Base-by-base conservation (phyloP, 148 eudicot species). In the Pharnaceum exiguum region DNA sequence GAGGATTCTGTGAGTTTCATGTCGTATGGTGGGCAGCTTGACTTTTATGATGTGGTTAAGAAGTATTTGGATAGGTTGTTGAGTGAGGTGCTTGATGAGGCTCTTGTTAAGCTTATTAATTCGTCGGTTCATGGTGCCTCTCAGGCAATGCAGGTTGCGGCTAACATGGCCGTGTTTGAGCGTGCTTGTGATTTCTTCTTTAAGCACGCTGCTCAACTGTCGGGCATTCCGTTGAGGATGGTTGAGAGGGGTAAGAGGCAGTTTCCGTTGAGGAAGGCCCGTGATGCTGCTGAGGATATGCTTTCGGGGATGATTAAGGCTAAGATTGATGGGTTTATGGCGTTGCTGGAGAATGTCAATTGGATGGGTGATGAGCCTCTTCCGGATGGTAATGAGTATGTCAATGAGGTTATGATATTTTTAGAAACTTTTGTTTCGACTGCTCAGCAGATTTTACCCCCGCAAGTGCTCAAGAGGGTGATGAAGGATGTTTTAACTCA, bases 131-230 rank as follows among this genome's bases (percentile, higher is more conserved):
- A 71, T 62, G 98, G 98, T 3, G 98, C 88, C 39, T 83, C 95
- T 3, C 98, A 91, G 33, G 98, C 98, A 36, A 91, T 87, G 98
- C 90, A 85, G 55, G 84, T 85, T 65, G 98, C 98, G 31, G 98
- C 98, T 1, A 93, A 93, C 59, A 88, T 93, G 98, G 86, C 90
- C 47, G 98, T 85, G 25, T 77, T 93, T 49, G 98, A 93, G 70
- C 94, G 96, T 21, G 98, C 98, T n/a, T 93, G 98, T 60, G 98
- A 93, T 68, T 93, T 82, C 69, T 85, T 93, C 73, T 93, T 85
- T 50, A 83, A 83, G 57, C 96, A 93, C 40, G 96, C 98, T 35
- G 98, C 96, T 10, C 96, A 93, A 77, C 86, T 93, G 29, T 93
- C 96, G 5, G 98, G 98, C 4, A 70, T 93, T 53, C 94, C 98